Base-by-base conservation (phyloP, 345 rosid species). In the Syzygium grande region DNA sequence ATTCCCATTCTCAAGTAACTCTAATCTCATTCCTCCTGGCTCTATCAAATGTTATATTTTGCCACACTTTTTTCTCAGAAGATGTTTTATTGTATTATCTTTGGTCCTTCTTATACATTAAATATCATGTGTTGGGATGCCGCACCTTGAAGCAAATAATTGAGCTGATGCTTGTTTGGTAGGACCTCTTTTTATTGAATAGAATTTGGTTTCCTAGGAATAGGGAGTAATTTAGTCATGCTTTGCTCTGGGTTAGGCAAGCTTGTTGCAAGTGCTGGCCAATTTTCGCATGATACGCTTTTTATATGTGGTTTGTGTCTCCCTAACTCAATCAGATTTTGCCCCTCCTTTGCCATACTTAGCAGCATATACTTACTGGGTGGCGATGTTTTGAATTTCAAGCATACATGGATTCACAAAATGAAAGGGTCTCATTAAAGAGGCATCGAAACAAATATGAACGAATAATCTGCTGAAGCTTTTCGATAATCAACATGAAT, bases 1-100 rank as follows among this genome's bases (percentile, higher is more conserved):
- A 91, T 83, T 63, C 87, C 4, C 90, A 85, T 84, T 87, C 94
- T 56, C 94, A 90, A 58, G 94, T 91, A 94, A 87, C 90, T 88
- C 88, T 85, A 83, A 22, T 85, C 88, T 87, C 90, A 85, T 86
- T 68, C 87, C 63, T 84, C 54, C 89, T 73, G 83, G 49, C 83
- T 73, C 4, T 73, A 15, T 73, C 15, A 5, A 73, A 38, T 73
- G 49, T 73, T 73, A 38, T 38, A 38, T 73, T 38, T 73, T 34
- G 46, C 49, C 83, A 21, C 49, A 1, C 27, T 10, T 73, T 73
- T 38, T 38, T 73, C 83, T 34, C 83, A 19, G 83, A 73, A 38
- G 49, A 19, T 73, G 14, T 38, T 73, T 38, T 34, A 19, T 38
- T 38, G 49, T 73, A 9, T 10, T 73, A 38, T 34, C 38, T 73